Evolutionary conservation across 306 rosid species (phyloP), one percentile per base, ranked within the genome.

Genomic region (Pueraria montana): DNA sequence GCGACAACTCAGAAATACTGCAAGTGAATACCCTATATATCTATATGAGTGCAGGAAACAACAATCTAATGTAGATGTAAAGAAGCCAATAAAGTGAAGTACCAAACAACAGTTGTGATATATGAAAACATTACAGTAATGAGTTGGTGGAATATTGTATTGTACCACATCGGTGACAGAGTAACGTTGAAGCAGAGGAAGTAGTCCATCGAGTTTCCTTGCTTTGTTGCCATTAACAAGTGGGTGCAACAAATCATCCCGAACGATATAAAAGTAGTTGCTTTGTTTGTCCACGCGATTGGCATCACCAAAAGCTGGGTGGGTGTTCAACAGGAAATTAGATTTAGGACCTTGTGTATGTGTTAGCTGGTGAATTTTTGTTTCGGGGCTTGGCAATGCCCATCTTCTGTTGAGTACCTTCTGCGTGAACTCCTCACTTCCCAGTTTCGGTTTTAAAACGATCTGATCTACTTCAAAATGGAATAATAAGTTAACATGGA

Each of bases 221-320:
- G 98, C 95, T 86, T 95, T 93, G 69, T 95, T 95, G n/a, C 99
- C 99, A 72, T 92, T 93, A 72, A 92, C 80, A 62, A 95, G 40
- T 1, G 99, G 98, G 82, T 95, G 99, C 91, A 93, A 87, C 86
- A 93, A 92, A 88, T 96, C 99, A 86, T 96, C 99, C 80, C 99
- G 89, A 69, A 93, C 91, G 0, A 95, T 1, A 66, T 88, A 89
- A 82, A 93, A 93, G 30, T 76, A 70, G 3, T 83, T 66, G 16
- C 81, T 88, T 36, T 49, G 79, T 68, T 78, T 58, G 46, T 86
- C 61, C 73, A 48, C 52, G 36, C 23, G 88, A 79, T 78, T 66
- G 49, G 5, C 49, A 66, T 38, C 74, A 81, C 74, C 80, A 64
- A 90, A 81, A 82, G 34, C 49, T 3, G 90, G 89, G 73, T 50